A percentile compares a stretch with the other conserved stretches of the same genome.
These are phyloP conservation scores for Exophiala sp. DNA, from an alignment of 2,329 filamentous ascomycete genomes.

Conservation along the genomic window DNA sequence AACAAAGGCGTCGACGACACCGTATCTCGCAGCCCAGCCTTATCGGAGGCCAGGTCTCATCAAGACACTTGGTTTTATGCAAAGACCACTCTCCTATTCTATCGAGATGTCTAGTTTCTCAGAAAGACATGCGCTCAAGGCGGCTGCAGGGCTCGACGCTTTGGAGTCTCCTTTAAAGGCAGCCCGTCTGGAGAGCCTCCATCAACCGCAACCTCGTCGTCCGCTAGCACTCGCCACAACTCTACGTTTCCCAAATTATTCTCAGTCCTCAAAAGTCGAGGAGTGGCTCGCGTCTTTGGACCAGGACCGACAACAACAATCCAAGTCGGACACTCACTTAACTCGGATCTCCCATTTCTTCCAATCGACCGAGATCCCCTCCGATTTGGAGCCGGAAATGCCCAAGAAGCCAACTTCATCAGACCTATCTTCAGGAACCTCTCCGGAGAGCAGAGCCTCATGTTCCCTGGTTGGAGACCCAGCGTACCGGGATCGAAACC, in stretches of 20 bases:
- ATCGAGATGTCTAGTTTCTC: slow-evolving; percentile 1
- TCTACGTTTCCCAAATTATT: background rate
- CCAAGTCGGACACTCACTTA: slow-evolving; percentile 1
- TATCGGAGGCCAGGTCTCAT: background rate
- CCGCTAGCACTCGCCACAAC: slow-evolving; percentile 1
- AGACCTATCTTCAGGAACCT: slow-evolving; percentile 1
- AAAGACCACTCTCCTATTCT: background rate
- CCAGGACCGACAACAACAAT: background rate
- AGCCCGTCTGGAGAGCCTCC: slow-evolving; percentile 1
- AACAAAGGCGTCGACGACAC: slow-evolving; percentile 1
- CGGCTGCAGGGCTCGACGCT: background rate
- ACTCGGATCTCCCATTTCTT: background rate
- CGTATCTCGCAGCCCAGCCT: background rate
- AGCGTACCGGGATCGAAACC: background rate
- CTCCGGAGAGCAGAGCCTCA: background rate
- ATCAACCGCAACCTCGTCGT: slow-evolving; percentile 1
- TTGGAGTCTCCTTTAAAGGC: background rate
- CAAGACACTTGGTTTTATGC: background rate
- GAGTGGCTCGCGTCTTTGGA: background rate
- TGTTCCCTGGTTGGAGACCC: background rate
- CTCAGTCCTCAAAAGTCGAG: background rate
- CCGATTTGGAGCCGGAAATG: background rate
- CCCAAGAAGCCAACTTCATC: background rate
- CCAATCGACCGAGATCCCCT: background rate
- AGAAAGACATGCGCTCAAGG: background rate